phyloP scores from a whole-genome alignment of 305 asterid genomes.

The Fraxinus floribunda region DNA sequence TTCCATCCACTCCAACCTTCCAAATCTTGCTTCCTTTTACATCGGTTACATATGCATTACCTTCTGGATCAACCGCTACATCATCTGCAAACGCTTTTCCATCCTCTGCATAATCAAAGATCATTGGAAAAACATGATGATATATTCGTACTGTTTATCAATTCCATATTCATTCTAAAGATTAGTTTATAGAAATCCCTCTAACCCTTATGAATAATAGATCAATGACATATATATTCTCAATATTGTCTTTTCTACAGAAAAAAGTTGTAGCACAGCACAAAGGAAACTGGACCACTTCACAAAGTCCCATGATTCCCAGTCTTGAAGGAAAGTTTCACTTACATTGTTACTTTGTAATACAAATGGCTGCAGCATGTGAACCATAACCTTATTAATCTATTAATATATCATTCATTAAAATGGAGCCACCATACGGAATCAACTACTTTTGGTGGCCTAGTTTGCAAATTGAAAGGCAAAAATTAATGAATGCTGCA shows the following conservation, averaged over 20 bases:
- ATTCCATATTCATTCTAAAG: neutral
- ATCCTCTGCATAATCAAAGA: constrained; percentile 44
- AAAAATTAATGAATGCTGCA: neutral
- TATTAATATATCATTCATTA: neutral
- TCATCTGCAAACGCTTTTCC: constrained; percentile 76
- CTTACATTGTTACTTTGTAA: neutral
- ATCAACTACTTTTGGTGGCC: constrained; percentile 5
- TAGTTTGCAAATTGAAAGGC: neutral
- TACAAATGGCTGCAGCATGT: neutral
- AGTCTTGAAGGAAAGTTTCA: neutral
- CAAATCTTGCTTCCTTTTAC: constrained; percentile 64
- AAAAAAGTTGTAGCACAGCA: neutral
- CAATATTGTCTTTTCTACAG: neutral
- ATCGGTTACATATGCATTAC: constrained; percentile 79
- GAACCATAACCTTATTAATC: neutral
- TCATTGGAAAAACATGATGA: neutral
- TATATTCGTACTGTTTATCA: neutral
- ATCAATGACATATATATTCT: neutral
- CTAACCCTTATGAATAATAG: neutral
- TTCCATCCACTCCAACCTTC: constrained; percentile 78
- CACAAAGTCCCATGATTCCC: neutral
- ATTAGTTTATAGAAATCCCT: neutral
- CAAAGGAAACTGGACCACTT: neutral
- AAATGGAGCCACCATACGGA: neutral
- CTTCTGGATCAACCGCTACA: constrained; percentile 74